Percentiles rank a stretch among this genome's conserved stretches.
phyloP scores from a whole-genome alignment of 1,284 basidiomycete genomes.

The Malassezia psittaci region DNA sequence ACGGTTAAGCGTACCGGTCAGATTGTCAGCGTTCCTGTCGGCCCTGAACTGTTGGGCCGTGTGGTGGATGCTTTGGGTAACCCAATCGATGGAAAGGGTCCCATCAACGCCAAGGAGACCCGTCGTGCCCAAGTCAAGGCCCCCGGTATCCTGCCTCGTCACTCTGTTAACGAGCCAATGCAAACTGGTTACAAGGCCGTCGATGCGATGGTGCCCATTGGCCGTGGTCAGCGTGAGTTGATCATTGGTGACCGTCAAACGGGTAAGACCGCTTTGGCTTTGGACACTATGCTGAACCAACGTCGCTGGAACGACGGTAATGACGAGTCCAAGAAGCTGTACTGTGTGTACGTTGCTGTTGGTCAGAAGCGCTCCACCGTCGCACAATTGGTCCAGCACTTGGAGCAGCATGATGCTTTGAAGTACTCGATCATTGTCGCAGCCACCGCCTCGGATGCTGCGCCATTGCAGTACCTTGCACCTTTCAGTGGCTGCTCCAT shows the following conservation, averaged over 20 bases:
- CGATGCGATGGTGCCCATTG: constrained; percentile 99
- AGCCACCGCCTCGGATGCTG: constrained; percentile 96
- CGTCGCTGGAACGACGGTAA: constrained; percentile 97
- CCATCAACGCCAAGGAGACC: constrained; percentile 82
- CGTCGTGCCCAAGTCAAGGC: constrained; percentile 96
- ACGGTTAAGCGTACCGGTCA: constrained; percentile 99
- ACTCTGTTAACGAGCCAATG: constrained; percentile 99
- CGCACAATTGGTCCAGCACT: constrained; percentile 95
- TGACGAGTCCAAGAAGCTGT: constrained; percentile 94
- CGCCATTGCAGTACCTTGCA: constrained; percentile 95
- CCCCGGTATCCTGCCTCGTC: constrained; percentile 95
- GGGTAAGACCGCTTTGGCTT: constrained; percentile 95
- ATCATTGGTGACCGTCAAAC: constrained; percentile 99
- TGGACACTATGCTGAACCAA: constrained; percentile 99
- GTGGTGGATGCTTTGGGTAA: constrained; percentile 98
- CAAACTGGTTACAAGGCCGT: constrained; percentile 99
- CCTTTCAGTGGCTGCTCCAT: constrained; percentile 99
- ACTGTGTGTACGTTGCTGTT: constrained; percentile 98
- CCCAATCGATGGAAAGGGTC: constrained; percentile 98
- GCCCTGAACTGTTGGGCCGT: constrained; percentile 87
- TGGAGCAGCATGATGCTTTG: constrained; percentile 99
- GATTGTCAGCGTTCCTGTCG: constrained; percentile 98
- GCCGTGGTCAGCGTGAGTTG: constrained; percentile 99
- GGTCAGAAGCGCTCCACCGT: constrained; percentile 99
- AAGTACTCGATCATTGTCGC: constrained; percentile 99